These are phyloP conservation scores for Sanguinoderma infundibulare DNA, from an alignment of 1,284 basidiomycete species.

Conservation along the genomic window DNA sequence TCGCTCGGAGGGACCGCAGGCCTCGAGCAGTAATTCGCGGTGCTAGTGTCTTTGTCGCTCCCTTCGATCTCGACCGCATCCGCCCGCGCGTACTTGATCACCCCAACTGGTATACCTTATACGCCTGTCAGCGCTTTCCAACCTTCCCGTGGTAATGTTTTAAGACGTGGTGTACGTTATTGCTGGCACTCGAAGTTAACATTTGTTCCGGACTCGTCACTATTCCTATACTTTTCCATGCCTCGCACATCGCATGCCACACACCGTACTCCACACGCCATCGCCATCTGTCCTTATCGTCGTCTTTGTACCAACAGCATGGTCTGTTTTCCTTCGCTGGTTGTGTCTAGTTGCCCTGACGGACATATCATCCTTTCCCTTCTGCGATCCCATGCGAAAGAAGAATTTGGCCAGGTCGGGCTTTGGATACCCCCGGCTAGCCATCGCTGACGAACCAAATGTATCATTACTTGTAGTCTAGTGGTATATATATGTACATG, in stretches of 20 bases:
- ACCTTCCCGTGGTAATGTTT: background rate
- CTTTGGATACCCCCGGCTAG: conserved; percentile 25
- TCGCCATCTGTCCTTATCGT: background rate
- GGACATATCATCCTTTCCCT: conserved; percentile 5
- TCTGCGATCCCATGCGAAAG: conserved; percentile 9
- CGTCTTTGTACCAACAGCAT: conserved; percentile 24
- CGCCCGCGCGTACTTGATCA: background rate
- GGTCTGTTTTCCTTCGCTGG: conserved; percentile 18
- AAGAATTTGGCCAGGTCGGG: conserved; percentile 20
- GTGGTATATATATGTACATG: conserved; percentile 20
- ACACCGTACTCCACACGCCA: background rate
- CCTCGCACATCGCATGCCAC: conserved; percentile 7
- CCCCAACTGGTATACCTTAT: conserved; percentile 2
- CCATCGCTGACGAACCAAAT: conserved; percentile 9
- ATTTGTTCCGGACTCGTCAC: conserved; percentile 3
- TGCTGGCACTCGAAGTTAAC: conserved; percentile 11
- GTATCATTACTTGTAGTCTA: conserved; percentile 30
- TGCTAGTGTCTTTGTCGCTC: conserved; percentile 1
- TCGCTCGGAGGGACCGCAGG: conserved; percentile 43
- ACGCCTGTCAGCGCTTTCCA: background rate
- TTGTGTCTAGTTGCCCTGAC: conserved; percentile 16
- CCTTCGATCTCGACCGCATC: background rate
- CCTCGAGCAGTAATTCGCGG: conserved; percentile 30
- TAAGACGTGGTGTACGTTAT: conserved; percentile 17
- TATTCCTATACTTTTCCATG: background rate